Evolutionary conservation across 192 early-diverging fungal species (phyloP).

Genomic region (Umbelopsis sp.): DNA sequence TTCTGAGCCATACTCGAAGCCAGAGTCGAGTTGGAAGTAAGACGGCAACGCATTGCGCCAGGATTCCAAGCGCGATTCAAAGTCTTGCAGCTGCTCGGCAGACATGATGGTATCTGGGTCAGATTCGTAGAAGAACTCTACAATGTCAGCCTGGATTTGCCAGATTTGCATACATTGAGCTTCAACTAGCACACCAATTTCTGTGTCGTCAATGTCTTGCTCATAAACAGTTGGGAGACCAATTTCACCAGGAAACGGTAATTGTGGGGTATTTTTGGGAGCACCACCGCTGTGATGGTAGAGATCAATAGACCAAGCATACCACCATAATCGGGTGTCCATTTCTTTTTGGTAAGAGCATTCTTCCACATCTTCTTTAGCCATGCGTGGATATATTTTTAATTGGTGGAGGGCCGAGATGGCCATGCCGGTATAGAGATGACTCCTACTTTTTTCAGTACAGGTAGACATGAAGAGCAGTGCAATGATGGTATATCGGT

Average conservation of each 20-base stretch:
- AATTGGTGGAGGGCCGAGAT: constrained; percentile 31
- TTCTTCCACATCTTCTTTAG: constrained; percentile 24
- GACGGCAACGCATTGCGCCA: constrained; percentile 24
- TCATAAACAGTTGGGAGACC: constrained; percentile 35
- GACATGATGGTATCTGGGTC: constrained; percentile 25
- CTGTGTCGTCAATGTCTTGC: constrained; percentile 41
- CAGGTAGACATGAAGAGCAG: constrained; percentile 27
- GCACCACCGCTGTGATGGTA: constrained; percentile 31
- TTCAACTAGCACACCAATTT: constrained; percentile 29
- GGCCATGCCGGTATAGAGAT: constrained; percentile 40
- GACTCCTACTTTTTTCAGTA: constrained; percentile 11
- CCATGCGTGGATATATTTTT: constrained; percentile 39
- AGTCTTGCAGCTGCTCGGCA: constrained; percentile 28
- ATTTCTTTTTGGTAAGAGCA: constrained; percentile 36
- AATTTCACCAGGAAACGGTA: constrained; percentile 12
- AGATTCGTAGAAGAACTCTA: constrained; percentile 24
- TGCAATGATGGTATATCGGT: constrained; percentile 35
- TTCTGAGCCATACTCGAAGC: constrained; percentile 41
- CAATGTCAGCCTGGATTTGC: constrained; percentile 34
- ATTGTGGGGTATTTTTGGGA: constrained; percentile 25
- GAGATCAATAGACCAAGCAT: constrained; percentile 38
- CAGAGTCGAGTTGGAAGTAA: constrained; percentile 39
- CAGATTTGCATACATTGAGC: constrained; percentile 26
- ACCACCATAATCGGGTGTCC: constrained; percentile 46
- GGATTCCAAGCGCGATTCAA: constrained; percentile 20